phyloP scores from a whole-genome alignment of 2,329 filamentous ascomycete genomes.

The Fusarium pseudocircinatum region DNA sequence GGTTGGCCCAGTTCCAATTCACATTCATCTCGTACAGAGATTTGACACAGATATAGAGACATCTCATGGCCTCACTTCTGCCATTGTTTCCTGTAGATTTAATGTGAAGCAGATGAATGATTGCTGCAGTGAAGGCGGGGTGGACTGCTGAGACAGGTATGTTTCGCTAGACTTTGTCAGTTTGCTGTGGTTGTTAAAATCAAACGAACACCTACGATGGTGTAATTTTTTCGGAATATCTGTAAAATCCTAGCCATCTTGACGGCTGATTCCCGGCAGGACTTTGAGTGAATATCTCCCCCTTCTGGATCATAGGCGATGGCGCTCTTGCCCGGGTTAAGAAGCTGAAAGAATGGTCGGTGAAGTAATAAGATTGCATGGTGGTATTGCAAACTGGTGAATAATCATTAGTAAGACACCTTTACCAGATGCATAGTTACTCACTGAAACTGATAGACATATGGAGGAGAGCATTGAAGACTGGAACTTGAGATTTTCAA shows the following conservation, averaged over 20 bases:
- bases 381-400: background rate
- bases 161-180: background rate
- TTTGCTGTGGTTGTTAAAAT: accelerated
- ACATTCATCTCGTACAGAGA: slow-evolving; percentile 30
- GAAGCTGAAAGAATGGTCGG: slow-evolving; percentile 4
- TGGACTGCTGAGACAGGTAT: slow-evolving; percentile 29
- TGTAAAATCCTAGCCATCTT: slow-evolving; percentile 24
- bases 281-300: slow-evolving; percentile 25
- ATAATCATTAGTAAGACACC: accelerated
- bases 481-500: slow-evolving; percentile 3
- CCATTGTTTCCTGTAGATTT: background rate
- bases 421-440: accelerated
- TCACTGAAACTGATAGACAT: slow-evolving; percentile 9
- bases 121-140: slow-evolving; percentile 28
- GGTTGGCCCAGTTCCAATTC: slow-evolving; percentile 32
- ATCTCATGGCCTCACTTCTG: slow-evolving; percentile 19
- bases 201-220: background rate
- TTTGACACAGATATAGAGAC: slow-evolving; percentile 20
- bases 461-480: slow-evolving; percentile 4
- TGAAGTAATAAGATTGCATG: slow-evolving; percentile 1
- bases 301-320: slow-evolving; percentile 28
- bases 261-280: slow-evolving; percentile 16
- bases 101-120: slow-evolving; percentile 27
- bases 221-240: slow-evolving; percentile 31
- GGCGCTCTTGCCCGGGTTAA: background rate